Base-by-base conservation (phyloP, 2,329 filamentous ascomycete species). In the Elsinoe ampelina region DNA sequence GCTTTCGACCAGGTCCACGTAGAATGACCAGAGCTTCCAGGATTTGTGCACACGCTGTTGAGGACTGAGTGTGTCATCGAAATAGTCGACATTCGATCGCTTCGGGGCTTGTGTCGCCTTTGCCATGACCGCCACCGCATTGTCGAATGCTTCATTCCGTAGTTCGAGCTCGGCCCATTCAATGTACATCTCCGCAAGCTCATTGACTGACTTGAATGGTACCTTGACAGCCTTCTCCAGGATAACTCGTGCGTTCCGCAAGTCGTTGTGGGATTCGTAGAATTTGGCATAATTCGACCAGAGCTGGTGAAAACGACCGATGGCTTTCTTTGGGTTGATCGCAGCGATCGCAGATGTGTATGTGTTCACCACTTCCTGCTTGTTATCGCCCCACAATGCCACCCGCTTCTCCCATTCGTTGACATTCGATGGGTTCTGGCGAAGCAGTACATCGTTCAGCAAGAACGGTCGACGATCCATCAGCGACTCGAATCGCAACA, bases 11-110 rank as follows among this genome's bases (percentile, higher is more conserved):
- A 98, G 81, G 69, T 98, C 93, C 39, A 98, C 91, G 65, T 98
- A 98, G 76, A 98, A 98, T 72, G 90, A 95, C 93, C 93, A 98
- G 10, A 98, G 75, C 71, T 97, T 98, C 93, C 93, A 98, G 68
- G 89, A 95, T 77, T 98, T 98, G 75, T 98, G 93, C 2, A 98
- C 88, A 61, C 95, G 83, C 74, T 97, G 93, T 69, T 98, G 93
- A 3, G 93, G 92, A 1, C 89, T 90, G 5, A 98, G 76, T 0
- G 82, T 89, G 69, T 98, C 95, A 69, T 98, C 93, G 67, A 97
- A 98, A 69, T 97, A 98, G 74, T 98, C 93, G n/a, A 98, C 90
- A 1, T 84, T 95, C n/a, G 92, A 96, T 62, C 89, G 79, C 72
- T 97, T 97, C 0, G 93, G 91, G n/a, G 93, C 89, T 70, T 95